These are phyloP conservation scores for Grifola frondosa DNA, from an alignment of 1,284 basidiomycete genomes.

Conservation along the genomic window DNA sequence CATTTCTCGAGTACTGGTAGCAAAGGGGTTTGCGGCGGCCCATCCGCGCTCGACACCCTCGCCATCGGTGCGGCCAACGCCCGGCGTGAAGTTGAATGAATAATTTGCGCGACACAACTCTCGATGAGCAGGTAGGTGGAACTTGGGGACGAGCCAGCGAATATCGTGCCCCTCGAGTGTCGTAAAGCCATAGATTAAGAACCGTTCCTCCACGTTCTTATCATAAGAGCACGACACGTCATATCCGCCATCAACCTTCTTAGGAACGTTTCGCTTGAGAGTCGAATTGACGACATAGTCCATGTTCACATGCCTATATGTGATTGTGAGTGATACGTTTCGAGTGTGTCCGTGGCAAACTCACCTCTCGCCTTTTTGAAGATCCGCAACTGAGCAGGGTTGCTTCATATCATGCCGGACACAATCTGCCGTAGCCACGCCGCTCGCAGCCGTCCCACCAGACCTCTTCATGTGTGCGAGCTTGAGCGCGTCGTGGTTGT, in stretches of 20 bases:
- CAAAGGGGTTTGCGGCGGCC: constrained; percentile 3
- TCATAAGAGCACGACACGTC: constrained; percentile 23
- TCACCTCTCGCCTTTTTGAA: constrained; percentile 28
- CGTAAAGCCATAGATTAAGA: constrained; percentile 5
- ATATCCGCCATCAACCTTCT: constrained; percentile 7
- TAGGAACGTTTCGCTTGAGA: not conserved
- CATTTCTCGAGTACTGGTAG: constrained; percentile 13
- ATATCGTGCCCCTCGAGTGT: not conserved
- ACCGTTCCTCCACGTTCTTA: constrained; percentile 1
- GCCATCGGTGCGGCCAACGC: constrained; percentile 9
- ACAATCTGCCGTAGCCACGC: constrained; percentile 8
- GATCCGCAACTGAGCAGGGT: constrained; percentile 23
- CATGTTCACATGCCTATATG: constrained; percentile 14
- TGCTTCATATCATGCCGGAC: constrained; percentile 23
- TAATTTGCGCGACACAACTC: constrained; percentile 4
- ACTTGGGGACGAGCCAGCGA: constrained; percentile 7
- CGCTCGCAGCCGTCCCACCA: constrained; percentile 3
- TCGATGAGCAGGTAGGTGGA: constrained; percentile 5
- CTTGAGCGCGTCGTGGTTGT: constrained; percentile 13
- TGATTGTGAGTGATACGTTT: too few relatives aligned
- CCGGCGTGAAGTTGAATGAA: constrained; percentile 7
- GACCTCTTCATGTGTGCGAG: constrained; percentile 6
- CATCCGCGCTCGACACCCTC: constrained; percentile 8
- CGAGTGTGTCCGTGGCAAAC: not conserved
- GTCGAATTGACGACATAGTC: constrained; percentile 21